These are phyloP conservation scores for Hypoxylon sp. DNA, from an alignment of 2,329 filamentous ascomycete species.

Conservation along the genomic window DNA sequence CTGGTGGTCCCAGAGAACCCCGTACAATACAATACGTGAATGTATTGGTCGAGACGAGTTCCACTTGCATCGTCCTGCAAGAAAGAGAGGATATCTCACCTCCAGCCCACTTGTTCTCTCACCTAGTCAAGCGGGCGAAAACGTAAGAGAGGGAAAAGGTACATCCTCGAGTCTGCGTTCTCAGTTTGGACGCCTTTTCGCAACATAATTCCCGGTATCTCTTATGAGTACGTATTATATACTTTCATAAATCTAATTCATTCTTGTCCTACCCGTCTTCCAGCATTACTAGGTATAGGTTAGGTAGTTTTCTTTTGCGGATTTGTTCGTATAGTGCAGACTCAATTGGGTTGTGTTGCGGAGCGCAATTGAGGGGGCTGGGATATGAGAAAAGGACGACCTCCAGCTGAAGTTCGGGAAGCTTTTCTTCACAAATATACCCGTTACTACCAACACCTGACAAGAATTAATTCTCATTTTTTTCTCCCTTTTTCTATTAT, in stretches of 20 bases:
- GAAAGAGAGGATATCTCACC: slow-evolving; percentile 32
- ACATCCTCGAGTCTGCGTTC: not conserved
- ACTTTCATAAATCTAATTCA: slow-evolving; percentile 9
- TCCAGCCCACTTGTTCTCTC: slow-evolving; percentile 16
- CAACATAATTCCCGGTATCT: slow-evolving; percentile 7
- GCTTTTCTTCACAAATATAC: slow-evolving; percentile 25
- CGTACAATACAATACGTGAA: slow-evolving; percentile 24
- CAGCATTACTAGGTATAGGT: not conserved
- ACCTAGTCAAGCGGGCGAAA: not conserved
- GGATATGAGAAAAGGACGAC: slow-evolving; percentile 25
- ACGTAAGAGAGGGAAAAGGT: slow-evolving; percentile 13
- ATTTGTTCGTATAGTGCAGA: slow-evolving; percentile 28
- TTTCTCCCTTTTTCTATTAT: slow-evolving; percentile 5
- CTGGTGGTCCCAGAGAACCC: slow-evolving; percentile 26
- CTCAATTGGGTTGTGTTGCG: slow-evolving; percentile 35
- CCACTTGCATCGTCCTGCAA: slow-evolving; percentile 35
- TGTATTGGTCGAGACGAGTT: slow-evolving; percentile 33
- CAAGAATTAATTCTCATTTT: slow-evolving; percentile 21
- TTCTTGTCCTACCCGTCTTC: slow-evolving; percentile 10
- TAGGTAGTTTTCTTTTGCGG: slow-evolving; percentile 5
- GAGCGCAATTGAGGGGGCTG: slow-evolving; percentile 46
- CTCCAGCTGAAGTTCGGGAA: slow-evolving; percentile 10
- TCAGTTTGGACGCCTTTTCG: not conserved
- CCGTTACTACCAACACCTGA: slow-evolving; percentile 28
- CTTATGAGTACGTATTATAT: slow-evolving; percentile 25